Percentiles rank a stretch among this genome's conserved stretches.
Conservation (phyloP, 139 green algal genomes). For the Volvox reticuliferus region DNA sequence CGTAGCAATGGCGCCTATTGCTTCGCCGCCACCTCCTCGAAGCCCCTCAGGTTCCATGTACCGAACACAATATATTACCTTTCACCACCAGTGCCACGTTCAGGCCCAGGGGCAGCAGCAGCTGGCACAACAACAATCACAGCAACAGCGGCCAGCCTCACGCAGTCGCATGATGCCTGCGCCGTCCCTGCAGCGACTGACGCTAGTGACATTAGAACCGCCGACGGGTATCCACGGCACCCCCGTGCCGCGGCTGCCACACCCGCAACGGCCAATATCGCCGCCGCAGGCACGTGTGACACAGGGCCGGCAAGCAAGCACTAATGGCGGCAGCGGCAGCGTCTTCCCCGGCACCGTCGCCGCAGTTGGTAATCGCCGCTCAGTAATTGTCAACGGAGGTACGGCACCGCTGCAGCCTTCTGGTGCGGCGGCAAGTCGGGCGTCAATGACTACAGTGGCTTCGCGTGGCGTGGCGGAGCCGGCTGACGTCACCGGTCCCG, state of each 20-base stretch:
- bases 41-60: background rate
- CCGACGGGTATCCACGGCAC: conserved; percentile 27
- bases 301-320: background rate
- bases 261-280: background rate
- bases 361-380: background rate
- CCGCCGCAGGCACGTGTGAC: background rate
- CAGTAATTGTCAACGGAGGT: background rate
- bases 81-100: background rate
- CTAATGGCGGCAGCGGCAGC: background rate
- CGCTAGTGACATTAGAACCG: background rate
- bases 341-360: background rate
- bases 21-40: background rate
- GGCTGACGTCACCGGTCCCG: too few species aligned
- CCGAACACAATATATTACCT: background rate
- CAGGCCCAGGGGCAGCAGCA: background rate
- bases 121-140: background rate
- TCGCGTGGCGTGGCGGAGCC: background rate
- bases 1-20: background rate
- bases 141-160: background rate
- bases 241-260: background rate
- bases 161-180: background rate
- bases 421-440: too few species aligned
- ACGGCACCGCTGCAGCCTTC: background rate
- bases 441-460: background rate
- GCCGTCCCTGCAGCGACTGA: background rate